Evolutionary conservation across 2,329 filamentous ascomycete species (phyloP), one percentile per base, ranked within the genome.

Genomic region (Colletotrichum coccodes): DNA sequence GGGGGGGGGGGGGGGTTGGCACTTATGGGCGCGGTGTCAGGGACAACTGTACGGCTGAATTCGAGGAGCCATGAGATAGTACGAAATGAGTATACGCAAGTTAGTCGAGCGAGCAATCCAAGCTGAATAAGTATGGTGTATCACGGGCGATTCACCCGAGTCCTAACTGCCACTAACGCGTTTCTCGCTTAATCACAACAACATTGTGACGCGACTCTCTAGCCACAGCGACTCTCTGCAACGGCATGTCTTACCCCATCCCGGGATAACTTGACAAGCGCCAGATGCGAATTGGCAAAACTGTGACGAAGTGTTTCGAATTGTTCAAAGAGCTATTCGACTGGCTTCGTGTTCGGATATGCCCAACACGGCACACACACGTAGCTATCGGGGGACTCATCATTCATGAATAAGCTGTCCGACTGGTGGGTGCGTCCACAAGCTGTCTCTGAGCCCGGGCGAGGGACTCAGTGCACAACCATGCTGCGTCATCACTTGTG

Each of bases 1-100:
- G 50, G 4, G 63, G 49, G 46, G 16, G 67, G 67, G 64, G 68
- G 67, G 64, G 67, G 63, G 47, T 65, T 60, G 61, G 46, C 61
- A 68, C 28, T 50, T 26, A 32, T 32, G 28, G 18, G 47, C 47
- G 21, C n/a, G 12, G 3, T 32, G 11, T 6, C 30, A 23, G 30
- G n/a, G 8, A 53, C 6, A n/a, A 14, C 49, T 28, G n/a, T 9
- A 16, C 50, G 30, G 23, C 32, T 34, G 32, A 11, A 53, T 53
- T 12, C 12, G 12, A 23, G 7, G 14, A 16, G 36, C 36, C 14
- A 38, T 16, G 3, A 18, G 18, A 14, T 18, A 16, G 36, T 16
- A 8, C n/a, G 4, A 28, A 11, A 30, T 9, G 30, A 34, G 30
- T 53, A 16, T 6, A 52, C 18, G 18, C 12, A 52, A 21, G n/a